Percentiles rank a stretch among this genome's conserved stretches.
Evolutionary conservation across 352 stramenopile species (phyloP).

Genomic region (Pythium biforme): DNA sequence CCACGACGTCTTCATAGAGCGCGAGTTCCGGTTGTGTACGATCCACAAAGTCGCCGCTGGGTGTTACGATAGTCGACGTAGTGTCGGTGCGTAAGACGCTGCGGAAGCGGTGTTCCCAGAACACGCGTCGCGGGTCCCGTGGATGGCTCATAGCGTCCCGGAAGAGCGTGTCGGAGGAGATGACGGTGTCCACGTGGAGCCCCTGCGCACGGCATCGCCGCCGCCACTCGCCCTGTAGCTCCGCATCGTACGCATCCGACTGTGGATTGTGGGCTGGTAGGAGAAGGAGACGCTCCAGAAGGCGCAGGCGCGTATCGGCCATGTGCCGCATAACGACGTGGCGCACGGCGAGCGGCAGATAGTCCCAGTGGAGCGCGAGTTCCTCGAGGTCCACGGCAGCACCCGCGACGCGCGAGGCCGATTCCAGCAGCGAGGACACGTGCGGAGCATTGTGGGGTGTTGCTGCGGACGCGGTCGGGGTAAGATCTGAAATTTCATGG

Average conservation of each 20-base stretch:
- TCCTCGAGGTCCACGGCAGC: constrained; percentile 4
- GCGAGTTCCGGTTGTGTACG: not conserved
- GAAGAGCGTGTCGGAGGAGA: constrained; percentile 27
- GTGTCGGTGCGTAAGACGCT: constrained; percentile 5
- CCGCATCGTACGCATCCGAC: not conserved
- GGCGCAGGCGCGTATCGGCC: constrained; percentile 18
- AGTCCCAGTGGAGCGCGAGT: constrained; percentile 19
- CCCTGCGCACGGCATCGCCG: constrained; percentile 5
- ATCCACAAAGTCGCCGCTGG: not conserved
- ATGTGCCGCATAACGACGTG: constrained; percentile 2
- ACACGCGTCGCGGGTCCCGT: constrained; percentile 15
- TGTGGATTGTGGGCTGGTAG: not conserved
- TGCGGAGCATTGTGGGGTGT: not conserved
- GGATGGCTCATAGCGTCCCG: not conserved
- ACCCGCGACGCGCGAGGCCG: constrained; percentile 12
- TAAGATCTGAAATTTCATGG: not conserved
- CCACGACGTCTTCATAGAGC: constrained; percentile 61
- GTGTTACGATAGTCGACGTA: not conserved
- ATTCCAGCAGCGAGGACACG: constrained; percentile 11
- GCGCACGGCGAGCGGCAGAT: constrained; percentile 11
- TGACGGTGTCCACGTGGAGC: constrained; percentile 1
- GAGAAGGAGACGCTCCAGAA: constrained; percentile 18
- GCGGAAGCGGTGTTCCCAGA: constrained; percentile 28
- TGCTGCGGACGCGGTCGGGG: not conserved
- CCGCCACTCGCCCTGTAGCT: constrained; percentile 26